Percentiles rank a stretch among this genome's conserved stretches.
Conservation (phyloP, 2,329 filamentous ascomycete species). For the Huntiella savannae region DNA sequence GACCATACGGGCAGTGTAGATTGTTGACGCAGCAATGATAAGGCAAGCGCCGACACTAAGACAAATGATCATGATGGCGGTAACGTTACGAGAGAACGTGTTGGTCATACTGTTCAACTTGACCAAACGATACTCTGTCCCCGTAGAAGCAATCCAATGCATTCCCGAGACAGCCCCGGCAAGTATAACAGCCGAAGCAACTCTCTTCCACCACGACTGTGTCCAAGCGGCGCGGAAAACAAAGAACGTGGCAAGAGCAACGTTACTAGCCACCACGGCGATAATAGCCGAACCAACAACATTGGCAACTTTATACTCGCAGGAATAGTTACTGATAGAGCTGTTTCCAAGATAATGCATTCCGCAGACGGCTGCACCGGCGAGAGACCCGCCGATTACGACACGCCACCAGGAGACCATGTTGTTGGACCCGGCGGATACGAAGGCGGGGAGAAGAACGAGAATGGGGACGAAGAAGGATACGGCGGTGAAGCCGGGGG, state of each 20-base stretch:
- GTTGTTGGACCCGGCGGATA: conserved; percentile 43
- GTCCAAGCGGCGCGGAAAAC: conserved; percentile 59
- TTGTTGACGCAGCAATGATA: conserved; percentile 35
- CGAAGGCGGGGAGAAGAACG: conserved; percentile 55
- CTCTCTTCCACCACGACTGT: conserved; percentile 57
- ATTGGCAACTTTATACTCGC: conserved; percentile 38
- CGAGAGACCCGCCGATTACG: conserved; percentile 43
- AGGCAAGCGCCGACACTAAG: conserved; percentile 45
- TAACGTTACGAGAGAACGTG: conserved; percentile 38
- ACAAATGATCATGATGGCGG: conserved; percentile 54
- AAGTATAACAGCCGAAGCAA: conserved; percentile 45
- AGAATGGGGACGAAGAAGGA: conserved; percentile 67
- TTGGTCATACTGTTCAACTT: conserved; percentile 23
- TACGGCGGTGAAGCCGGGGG: conserved; percentile 47
- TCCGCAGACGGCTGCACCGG: conserved; percentile 56
- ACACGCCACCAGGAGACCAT: conserved; percentile 39
- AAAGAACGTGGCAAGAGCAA: conserved; percentile 60
- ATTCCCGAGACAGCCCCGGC: conserved; percentile 64
- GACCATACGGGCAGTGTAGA: conserved; percentile 33
- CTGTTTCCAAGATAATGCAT: conserved; percentile 85
- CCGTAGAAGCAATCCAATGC: conserved; percentile 66
- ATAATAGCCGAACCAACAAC: conserved; percentile 53
- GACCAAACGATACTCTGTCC: conserved; percentile 46
- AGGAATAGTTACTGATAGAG: conserved; percentile 58
- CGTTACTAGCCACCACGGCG: conserved; percentile 49